Conservation (phyloP, 2,329 filamentous ascomycete genomes). For the Hypoxylon sp. region DNA sequence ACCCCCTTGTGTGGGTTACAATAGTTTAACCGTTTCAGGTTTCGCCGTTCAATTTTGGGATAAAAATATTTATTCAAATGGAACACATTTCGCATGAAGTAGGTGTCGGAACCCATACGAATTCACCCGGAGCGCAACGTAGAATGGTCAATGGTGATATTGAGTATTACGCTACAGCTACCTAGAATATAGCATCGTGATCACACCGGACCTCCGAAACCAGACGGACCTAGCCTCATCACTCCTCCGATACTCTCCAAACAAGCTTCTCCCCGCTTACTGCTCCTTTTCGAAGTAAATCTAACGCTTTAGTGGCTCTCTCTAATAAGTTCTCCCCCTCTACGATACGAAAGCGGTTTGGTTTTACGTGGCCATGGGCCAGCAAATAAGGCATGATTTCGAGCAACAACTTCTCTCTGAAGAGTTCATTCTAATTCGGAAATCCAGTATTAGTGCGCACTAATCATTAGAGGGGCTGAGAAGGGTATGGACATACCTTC, state of each 20-base stretch:
- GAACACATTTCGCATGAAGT: background rate
- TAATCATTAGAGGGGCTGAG: background rate
- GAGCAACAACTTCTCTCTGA: slow-evolving; percentile 66
- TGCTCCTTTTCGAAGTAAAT: slow-evolving; percentile 52
- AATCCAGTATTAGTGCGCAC: slow-evolving; percentile 2
- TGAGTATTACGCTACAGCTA: background rate
- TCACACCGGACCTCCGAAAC: background rate
- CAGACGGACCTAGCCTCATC: slow-evolving; percentile 9
- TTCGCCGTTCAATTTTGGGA: background rate
- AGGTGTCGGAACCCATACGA: background rate
- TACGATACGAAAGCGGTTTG: slow-evolving; percentile 59
- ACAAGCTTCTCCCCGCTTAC: slow-evolving; percentile 60
- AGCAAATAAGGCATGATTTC: slow-evolving; percentile 67
- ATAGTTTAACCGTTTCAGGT: slow-evolving; percentile 18
- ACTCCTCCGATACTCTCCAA: slow-evolving; percentile 52
- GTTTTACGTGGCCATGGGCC: slow-evolving; percentile 55
- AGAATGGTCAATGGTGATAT: background rate
- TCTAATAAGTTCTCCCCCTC: slow-evolving; percentile 57
- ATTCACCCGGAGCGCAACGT: background rate
- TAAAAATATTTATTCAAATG: slow-evolving; percentile 6
- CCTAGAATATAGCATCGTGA: background rate
- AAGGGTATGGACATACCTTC: slow-evolving; percentile 55
- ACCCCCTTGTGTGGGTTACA: slow-evolving; percentile 22
- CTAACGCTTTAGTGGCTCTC: slow-evolving; percentile 57
- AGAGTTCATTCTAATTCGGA: slow-evolving; percentile 63